phyloP scores from a whole-genome alignment of 164 flowering plant genomes.

The Vitis labrusca region DNA sequence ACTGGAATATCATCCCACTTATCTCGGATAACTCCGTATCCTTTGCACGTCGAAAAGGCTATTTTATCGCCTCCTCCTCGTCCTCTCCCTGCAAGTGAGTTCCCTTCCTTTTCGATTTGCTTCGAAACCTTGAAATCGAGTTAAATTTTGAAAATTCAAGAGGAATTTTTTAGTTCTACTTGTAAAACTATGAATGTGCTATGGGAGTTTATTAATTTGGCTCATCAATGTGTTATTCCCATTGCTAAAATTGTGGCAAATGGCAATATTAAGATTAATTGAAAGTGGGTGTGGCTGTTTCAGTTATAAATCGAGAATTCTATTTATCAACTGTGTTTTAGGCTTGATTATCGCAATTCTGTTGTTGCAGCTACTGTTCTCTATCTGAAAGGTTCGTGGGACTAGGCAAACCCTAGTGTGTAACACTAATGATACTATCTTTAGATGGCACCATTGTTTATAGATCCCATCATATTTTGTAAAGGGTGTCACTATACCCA shows the following conservation, averaged over 20 bases:
- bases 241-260: too few species aligned
- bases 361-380: neutral
- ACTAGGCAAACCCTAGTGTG: too few species aligned
- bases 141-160: too few species aligned
- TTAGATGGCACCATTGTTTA: too few species aligned
- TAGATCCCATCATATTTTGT: too few species aligned
- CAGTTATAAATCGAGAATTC: neutral
- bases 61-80: slow-evolving; percentile 35
- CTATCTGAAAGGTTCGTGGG: neutral
- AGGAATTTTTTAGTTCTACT: too few species aligned
- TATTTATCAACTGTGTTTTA: neutral
- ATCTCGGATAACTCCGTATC: slow-evolving; percentile 20
- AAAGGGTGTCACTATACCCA: too few species aligned
- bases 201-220: too few species aligned
- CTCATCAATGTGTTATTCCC: too few species aligned
- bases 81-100: slow-evolving; percentile 63
- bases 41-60: slow-evolving; percentile 24
- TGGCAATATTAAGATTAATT: neutral
- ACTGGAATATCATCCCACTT: slow-evolving; percentile 34
- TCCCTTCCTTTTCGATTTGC: neutral
- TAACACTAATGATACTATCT: too few species aligned
- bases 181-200: too few species aligned
- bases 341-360: neutral
- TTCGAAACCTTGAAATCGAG: too few species aligned
- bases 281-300: neutral